A percentile compares a stretch with the other conserved stretches of the same genome.
phyloP scores from a whole-genome alignment of 345 rosid species.

The Ceriops zippeliana region DNA sequence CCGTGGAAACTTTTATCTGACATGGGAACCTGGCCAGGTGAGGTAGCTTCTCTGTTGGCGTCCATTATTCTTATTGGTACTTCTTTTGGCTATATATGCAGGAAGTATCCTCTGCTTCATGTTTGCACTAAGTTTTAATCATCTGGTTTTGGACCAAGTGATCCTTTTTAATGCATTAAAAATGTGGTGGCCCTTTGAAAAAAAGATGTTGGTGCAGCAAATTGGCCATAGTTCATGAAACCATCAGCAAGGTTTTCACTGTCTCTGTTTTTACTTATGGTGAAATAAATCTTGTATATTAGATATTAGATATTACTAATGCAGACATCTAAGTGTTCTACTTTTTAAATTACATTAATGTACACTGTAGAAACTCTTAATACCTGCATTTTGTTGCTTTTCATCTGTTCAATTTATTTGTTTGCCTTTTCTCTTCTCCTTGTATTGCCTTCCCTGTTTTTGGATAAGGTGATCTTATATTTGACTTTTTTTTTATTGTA shows the following conservation, averaged over 20 bases:
- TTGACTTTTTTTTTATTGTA: too few relatives aligned
- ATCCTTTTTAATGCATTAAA: not conserved
- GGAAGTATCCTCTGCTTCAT: not conserved
- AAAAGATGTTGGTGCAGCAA: too few relatives aligned
- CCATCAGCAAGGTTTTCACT: too few relatives aligned
- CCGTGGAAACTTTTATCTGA: conserved; percentile 93
- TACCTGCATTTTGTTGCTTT: not conserved
- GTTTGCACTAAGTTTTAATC: not conserved
- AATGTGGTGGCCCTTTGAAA: not conserved
- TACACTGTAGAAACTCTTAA: not conserved
- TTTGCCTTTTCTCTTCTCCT: not conserved
- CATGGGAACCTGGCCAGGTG: conserved; percentile 99
- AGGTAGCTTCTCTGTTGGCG: conserved; percentile 5
- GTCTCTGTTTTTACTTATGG: too few relatives aligned
- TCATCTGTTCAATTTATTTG: not conserved
- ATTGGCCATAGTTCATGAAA: too few relatives aligned
- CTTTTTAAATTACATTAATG: not conserved
- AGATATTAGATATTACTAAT: too few relatives aligned
- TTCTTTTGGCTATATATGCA: not conserved
- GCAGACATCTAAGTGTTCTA: not conserved
- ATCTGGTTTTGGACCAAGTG: not conserved
- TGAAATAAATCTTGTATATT: too few relatives aligned
- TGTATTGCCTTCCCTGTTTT: too few relatives aligned
- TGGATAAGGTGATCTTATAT: too few relatives aligned
- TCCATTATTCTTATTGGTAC: not conserved